phyloP scores from a whole-genome alignment of 495 filamentous ascomycete genomes.

The Amorphotheca resinae region DNA sequence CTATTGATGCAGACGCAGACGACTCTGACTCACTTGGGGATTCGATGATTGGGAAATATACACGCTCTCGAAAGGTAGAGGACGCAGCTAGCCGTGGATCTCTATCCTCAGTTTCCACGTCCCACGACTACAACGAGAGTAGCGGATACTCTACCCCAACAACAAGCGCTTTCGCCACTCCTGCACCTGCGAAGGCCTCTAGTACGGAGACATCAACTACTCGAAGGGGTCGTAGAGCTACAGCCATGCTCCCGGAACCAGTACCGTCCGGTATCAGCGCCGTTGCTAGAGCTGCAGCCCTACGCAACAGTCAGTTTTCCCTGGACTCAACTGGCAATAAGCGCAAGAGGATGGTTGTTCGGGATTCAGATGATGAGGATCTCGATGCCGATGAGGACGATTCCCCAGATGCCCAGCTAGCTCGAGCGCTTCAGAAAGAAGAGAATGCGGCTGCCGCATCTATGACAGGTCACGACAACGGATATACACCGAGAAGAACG shows the following conservation, averaged over 20 bases:
- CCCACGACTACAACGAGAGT: conserved; percentile 31
- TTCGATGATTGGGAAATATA: conserved; percentile 10
- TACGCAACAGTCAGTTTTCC: conserved; percentile 30
- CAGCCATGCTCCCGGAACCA: neutral
- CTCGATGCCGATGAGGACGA: conserved; percentile 21
- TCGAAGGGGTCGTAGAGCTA: conserved; percentile 10
- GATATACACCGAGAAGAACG: conserved; percentile 6
- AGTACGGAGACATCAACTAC: conserved; percentile 7
- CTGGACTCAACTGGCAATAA: conserved; percentile 17
- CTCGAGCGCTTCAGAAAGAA: conserved; percentile 26
- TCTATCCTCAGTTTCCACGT: conserved; percentile 29
- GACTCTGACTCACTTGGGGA: conserved; percentile 7
- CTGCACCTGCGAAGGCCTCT: conserved; percentile 22
- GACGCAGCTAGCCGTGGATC: conserved; percentile 7
- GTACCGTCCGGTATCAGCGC: conserved; percentile 25
- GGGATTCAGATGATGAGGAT: conserved; percentile 30
- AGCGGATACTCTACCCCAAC: conserved; percentile 62
- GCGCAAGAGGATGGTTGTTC: conserved; percentile 11
- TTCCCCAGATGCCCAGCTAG: conserved; percentile 24
- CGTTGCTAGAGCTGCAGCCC: conserved; percentile 27
- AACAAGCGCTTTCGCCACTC: conserved; percentile 57
- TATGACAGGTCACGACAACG: conserved; percentile 7
- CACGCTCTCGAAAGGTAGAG: conserved; percentile 4
- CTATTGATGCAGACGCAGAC: neutral
- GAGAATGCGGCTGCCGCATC: conserved; percentile 18